Conservation (phyloP, 1,284 basidiomycete species). For the Boletellus dicymbophilus region DNA sequence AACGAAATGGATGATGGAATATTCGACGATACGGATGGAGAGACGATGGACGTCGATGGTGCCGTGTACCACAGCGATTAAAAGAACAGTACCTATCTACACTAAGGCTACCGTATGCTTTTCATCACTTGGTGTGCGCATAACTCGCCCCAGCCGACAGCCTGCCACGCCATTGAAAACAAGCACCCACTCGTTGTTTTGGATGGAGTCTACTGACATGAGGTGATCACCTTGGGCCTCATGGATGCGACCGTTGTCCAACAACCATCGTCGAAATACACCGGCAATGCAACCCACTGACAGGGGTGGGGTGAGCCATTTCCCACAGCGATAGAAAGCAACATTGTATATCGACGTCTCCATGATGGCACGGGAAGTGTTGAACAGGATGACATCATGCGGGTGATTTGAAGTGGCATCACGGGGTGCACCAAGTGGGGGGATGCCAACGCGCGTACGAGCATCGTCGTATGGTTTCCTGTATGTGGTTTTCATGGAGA, state of each 20-base stretch:
- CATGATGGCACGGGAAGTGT: conserved; percentile 47
- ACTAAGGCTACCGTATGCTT: too few relatives aligned
- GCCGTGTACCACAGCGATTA: conserved; percentile 3
- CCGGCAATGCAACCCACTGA: conserved; percentile 69
- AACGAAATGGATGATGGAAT: conserved; percentile 90
- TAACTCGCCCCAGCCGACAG: conserved; percentile 53
- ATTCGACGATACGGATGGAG: conserved; percentile 49
- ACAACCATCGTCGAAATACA: conserved; percentile 62
- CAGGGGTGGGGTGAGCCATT: conserved; percentile 66
- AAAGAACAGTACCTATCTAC: conserved; percentile 19
- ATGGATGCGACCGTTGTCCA: conserved; percentile 55
- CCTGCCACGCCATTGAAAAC: conserved; percentile 72
- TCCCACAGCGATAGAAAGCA: conserved; percentile 54
- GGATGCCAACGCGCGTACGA: conserved; percentile 51
- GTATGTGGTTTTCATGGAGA: conserved; percentile 67
- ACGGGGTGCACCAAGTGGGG: conserved; percentile 26
- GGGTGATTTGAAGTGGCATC: conserved; percentile 18
- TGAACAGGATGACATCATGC: conserved; percentile 68
- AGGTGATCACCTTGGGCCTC: conserved; percentile 44
- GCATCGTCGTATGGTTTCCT: conserved; percentile 61
- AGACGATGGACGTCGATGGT: conserved; percentile 46
- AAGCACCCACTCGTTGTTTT: conserved; percentile 61
- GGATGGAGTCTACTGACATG: conserved; percentile 45
- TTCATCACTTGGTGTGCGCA: too few relatives aligned
- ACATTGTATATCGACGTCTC: conserved; percentile 73